A percentile compares a stretch with the other conserved stretches of the same genome.
Evolutionary conservation across 2,329 filamentous ascomycete species (phyloP).

Genomic region (Neurospora sp.): DNA sequence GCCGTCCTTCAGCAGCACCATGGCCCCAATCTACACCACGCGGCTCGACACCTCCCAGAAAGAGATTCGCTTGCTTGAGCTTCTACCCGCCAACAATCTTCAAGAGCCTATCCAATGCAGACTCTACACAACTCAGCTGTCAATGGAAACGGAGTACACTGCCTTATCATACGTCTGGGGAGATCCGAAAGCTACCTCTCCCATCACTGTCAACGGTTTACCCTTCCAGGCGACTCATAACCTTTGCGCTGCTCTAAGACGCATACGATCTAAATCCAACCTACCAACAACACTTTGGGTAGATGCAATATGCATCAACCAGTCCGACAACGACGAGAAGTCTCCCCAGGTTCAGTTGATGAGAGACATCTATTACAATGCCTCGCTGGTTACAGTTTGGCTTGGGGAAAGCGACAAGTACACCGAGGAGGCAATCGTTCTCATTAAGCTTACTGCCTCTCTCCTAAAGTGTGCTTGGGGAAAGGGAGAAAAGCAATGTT

Average conservation of each 20-base stretch:
- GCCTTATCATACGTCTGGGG: background rate
- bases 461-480: too few relatives aligned
- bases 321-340: background rate
- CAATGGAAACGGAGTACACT: background rate
- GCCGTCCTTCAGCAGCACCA: background rate
- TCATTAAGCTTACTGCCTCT: background rate
- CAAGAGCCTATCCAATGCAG: background rate
- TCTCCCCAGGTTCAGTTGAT: background rate
- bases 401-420: background rate
- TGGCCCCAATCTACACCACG: background rate
- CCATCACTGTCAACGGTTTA: background rate
- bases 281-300: background rate
- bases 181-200: background rate
- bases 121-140: background rate
- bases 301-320: background rate
- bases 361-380: background rate
- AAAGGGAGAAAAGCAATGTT: too few relatives aligned
- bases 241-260: background rate
- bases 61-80: background rate
- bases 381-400: background rate
- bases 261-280: background rate
- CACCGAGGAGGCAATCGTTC: background rate
- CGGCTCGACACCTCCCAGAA: background rate
- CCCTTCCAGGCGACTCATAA: background rate
- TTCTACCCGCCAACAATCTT: background rate